These are phyloP conservation scores for Coniosporium apollinis DNA, from an alignment of 495 filamentous ascomycete species.

Conservation along the genomic window DNA sequence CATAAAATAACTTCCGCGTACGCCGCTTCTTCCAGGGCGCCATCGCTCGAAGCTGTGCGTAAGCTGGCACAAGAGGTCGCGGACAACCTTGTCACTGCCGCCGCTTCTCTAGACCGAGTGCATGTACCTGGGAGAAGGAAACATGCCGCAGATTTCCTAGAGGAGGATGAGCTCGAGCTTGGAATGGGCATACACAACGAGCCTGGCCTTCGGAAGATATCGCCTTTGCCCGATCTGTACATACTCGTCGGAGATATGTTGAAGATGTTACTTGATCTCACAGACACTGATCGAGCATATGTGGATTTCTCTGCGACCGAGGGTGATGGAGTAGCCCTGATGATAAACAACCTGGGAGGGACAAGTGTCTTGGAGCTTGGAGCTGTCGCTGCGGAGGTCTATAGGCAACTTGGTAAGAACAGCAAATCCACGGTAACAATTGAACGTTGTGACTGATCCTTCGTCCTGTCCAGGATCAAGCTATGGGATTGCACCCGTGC, in stretches of 20 bases:
- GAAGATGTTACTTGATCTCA: conserved; percentile 8
- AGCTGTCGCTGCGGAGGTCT: no score
- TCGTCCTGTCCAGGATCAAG: no score
- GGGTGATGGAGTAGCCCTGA: no score
- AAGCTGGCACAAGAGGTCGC: conserved; percentile 9
- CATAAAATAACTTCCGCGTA: no score
- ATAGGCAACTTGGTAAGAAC: no score
- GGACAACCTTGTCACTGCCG: background rate
- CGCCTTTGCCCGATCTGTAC: conserved; percentile 10
- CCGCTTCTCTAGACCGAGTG: background rate
- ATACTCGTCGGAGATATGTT: conserved; percentile 9
- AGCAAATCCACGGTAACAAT: no score
- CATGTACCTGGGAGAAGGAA: background rate
- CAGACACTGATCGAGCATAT: conserved; percentile 11
- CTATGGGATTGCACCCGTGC: conserved; percentile 22
- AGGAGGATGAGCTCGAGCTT: conserved; percentile 5
- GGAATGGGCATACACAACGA: conserved; percentile 17
- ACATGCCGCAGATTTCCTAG: background rate
- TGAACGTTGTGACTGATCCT: no score
- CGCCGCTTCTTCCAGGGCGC: no score
- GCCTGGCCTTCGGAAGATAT: conserved; percentile 13
- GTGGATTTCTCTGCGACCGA: conserved; percentile 10
- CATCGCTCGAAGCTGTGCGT: conserved; percentile 12
- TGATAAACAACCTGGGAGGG: no score
- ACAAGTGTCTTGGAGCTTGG: no score